Conservation (phyloP, 225 moss, liverwort and hornwort species). For the Pleurozium schreberi region DNA sequence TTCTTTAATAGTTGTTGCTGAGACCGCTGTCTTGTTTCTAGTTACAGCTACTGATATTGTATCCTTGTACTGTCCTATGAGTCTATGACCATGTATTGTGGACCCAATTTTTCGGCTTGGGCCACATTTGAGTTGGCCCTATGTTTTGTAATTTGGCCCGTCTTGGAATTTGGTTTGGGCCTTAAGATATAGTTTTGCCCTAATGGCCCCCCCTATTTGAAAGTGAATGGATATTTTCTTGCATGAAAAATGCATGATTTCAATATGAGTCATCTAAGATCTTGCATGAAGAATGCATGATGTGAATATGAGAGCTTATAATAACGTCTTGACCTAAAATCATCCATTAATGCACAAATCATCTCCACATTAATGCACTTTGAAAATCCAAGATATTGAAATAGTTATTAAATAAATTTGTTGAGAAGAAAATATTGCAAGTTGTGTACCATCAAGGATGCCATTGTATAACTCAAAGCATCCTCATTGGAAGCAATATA, state of each 20-base stretch:
- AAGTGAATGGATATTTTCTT: neutral
- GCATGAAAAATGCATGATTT: neutral
- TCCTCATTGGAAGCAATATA: accelerated
- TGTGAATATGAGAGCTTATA: neutral
- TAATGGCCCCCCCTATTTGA: neutral
- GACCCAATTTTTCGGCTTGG: neutral
- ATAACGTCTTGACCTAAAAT: neutral
- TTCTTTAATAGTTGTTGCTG: too few species aligned
- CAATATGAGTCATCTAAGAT: too few species aligned
- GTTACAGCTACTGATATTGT: too few species aligned
- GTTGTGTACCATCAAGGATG: too few species aligned
- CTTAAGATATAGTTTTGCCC: neutral
- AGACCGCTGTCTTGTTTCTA: neutral
- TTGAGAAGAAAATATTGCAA: neutral
- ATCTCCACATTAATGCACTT: neutral
- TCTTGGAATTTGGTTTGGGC: accelerated
- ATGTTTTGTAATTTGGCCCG: neutral
- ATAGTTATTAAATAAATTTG: too few species aligned
- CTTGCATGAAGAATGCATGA: neutral
- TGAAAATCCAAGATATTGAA: neutral
- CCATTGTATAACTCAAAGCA: accelerated
- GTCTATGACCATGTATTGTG: neutral
- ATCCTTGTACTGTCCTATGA: too few species aligned
- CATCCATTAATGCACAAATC: too few species aligned
- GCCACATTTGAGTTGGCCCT: accelerated